phyloP scores from a whole-genome alignment of 2,329 filamentous ascomycete genomes.

The Diaporthe vaccinii region DNA sequence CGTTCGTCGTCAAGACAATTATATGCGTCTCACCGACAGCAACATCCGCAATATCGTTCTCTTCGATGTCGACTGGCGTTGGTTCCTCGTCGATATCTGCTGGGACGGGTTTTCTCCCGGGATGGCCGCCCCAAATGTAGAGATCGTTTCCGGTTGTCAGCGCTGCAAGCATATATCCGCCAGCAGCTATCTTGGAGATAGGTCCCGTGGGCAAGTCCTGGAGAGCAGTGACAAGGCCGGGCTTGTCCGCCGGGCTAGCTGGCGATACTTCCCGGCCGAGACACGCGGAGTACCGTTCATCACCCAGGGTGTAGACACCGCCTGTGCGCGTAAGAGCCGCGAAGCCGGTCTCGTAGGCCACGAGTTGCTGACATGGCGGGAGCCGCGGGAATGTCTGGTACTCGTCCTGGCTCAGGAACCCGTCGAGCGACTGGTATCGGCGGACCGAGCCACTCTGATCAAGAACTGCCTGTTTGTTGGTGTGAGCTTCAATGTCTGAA shows the following conservation, averaged over 20 bases:
- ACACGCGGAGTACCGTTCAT: slow-evolving; percentile 68
- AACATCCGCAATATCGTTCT: slow-evolving; percentile 68
- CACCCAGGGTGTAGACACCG: slow-evolving; percentile 68
- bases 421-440: slow-evolving; percentile 46
- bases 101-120: slow-evolving; percentile 51
- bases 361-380: slow-evolving; percentile 55
- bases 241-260: slow-evolving; percentile 60
- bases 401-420: slow-evolving; percentile 25
- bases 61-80: slow-evolving; percentile 60
- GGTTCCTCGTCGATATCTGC: slow-evolving; percentile 51
- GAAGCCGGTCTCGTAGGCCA: slow-evolving; percentile 64
- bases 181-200: slow-evolving; percentile 67
- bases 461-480: slow-evolving; percentile 21
- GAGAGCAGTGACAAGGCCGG: slow-evolving; percentile 63
- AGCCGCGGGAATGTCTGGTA: slow-evolving; percentile 45
- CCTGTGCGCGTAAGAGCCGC: slow-evolving; percentile 59
- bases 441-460: slow-evolving; percentile 42
- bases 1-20: slow-evolving; percentile 65
- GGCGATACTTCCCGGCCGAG: slow-evolving; percentile 64
- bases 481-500: slow-evolving; percentile 29
- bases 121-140: slow-evolving; percentile 72
- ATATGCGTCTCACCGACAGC: slow-evolving; percentile 71
- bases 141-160: slow-evolving; percentile 69
- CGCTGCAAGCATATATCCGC: slow-evolving; percentile 70
- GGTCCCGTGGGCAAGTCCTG: slow-evolving; percentile 63